Evolutionary conservation across 495 filamentous ascomycete genomes (phyloP), one percentile per base, ranked within the genome.

Genomic region (Ramalina intermedia): DNA sequence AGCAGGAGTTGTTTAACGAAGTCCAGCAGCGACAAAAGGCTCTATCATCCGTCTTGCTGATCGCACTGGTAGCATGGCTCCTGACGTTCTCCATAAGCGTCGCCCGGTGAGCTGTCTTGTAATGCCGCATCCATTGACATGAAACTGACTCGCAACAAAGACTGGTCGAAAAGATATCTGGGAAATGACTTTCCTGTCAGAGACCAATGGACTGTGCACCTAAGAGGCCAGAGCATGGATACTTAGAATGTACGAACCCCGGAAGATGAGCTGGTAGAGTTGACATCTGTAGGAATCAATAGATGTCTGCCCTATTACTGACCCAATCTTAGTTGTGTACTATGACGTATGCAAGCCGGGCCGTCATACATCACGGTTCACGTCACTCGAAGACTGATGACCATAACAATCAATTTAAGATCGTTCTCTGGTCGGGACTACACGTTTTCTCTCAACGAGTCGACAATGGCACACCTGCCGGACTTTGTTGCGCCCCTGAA

Each of bases 61-160:
- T 98, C 43, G 85, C 86, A 2, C 65, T 96, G 47, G 69, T 93
- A 47, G 83, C 85, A 24, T 98, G 91, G 91, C 76, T 89, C 48
- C 71, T 81, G 58, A 96, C 88, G 9, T 94, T 98, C 66, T 72
- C 79, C 29, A 79, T 96, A 29, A 94, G 84, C 65, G 83, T 93
- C 29, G 82, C 94, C 53, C 79, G 88, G 78, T 85, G 64, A 57
- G 64, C 56, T 37, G 26, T 43, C 24, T 13, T 16, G 7, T 29
- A 26, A 23, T 36, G 3, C 9, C 16, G 7, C 13, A 7, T 17
- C n/a, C 36, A 20, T 23, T 40, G 55, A 49, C 21, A 40, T 23
- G 36, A 2, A 18, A 37, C 49, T 55, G 26, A 49, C 26, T 29
- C 27, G 45, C 1, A 40, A 27, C 16, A 51, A 44, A 80, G 75